phyloP scores from a whole-genome alignment of 148 eudicot species.

The Camellia lanceoleosa region DNA sequence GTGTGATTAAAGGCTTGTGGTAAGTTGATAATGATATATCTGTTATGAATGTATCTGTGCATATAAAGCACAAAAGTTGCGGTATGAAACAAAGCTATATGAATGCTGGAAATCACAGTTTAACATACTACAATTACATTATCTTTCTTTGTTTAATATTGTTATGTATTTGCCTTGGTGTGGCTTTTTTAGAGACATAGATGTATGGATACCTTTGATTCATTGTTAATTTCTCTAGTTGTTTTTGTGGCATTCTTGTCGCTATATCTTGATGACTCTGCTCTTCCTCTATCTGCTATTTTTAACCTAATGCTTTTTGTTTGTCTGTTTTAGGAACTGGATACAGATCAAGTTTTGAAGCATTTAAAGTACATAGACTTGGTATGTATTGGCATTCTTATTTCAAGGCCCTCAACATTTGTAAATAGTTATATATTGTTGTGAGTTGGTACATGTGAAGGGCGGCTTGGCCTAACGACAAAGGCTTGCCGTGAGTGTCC shows the following conservation, averaged over 20 bases:
- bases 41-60: not conserved
- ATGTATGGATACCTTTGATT: not conserved
- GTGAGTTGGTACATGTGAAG: not conserved
- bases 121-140: not conserved
- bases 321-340: conserved; percentile 60
- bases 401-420: not conserved
- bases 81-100: not conserved
- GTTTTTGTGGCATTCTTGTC: not conserved
- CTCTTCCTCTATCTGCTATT: not conserved
- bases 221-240: not conserved
- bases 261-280: not conserved
- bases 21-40: not conserved
- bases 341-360: conserved; percentile 73
- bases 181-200: not conserved
- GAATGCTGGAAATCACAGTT: not conserved
- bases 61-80: not conserved
- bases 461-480: no score
- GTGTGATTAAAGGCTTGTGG: not conserved
- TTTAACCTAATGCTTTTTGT: not conserved
- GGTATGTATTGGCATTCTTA: conserved; percentile 39
- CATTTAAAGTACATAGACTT: conserved; percentile 80
- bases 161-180: not conserved
- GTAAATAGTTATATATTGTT: not conserved
- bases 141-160: no score
- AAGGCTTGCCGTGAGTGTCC: no score